phyloP scores from a whole-genome alignment of 352 stramenopile species.

The Pythium sp. region DNA sequence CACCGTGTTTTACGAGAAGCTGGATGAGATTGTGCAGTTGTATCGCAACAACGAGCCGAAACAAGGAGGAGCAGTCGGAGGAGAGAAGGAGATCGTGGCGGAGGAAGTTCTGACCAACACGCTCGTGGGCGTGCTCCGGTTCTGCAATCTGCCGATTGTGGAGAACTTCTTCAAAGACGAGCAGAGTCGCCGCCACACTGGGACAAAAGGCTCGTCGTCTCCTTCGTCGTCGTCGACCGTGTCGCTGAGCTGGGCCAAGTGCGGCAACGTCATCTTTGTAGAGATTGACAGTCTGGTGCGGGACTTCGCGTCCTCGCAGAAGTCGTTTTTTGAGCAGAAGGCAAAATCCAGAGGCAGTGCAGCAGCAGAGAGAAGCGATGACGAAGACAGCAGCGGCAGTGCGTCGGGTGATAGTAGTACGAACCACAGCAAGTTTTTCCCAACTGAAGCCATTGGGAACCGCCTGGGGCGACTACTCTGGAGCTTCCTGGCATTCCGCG shows the following conservation, averaged over 20 bases:
- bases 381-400: conserved; percentile 20
- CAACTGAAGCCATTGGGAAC: conserved; percentile 53
- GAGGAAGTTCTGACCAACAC: conserved; percentile 66
- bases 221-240: conserved; percentile 18
- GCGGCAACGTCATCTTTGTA: conserved; percentile 80
- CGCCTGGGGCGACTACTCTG: conserved; percentile 67
- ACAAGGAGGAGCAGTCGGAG: background rate
- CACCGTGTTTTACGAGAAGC: conserved; percentile 76
- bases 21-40: conserved; percentile 76
- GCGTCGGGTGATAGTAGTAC: background rate
- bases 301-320: conserved; percentile 72
- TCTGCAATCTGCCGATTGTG: conserved; percentile 79
- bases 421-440: conserved; percentile 13
- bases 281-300: conserved; percentile 78
- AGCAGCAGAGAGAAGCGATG: conserved; percentile 13
- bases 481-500: conserved; percentile 79
- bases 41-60: conserved; percentile 37
- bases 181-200: conserved; percentile 13
- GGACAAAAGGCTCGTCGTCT: conserved; percentile 18
- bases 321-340: conserved; percentile 25
- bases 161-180: conserved; percentile 67
- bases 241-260: conserved; percentile 74
- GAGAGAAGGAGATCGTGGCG: conserved; percentile 23
- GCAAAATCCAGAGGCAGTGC: conserved; percentile 11
- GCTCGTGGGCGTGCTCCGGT: conserved; percentile 56